Evolutionary conservation across 176 grass and related monocot species (phyloP).

Genomic region (Phoenix roebelenii): DNA sequence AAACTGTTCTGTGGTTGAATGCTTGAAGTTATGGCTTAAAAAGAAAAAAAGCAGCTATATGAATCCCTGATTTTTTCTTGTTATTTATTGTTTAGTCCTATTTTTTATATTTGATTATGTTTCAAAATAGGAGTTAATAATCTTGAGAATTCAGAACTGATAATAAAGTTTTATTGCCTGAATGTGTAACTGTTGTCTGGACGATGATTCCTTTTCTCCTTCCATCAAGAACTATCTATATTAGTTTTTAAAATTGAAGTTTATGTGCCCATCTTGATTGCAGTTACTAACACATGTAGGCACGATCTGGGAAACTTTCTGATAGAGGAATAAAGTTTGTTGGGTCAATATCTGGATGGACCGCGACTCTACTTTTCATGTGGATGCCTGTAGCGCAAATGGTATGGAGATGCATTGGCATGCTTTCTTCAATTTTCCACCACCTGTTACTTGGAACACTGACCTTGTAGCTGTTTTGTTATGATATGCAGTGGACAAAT

Average conservation of each 20-base stretch:
- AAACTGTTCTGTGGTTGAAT: no score
- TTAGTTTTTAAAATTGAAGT: conserved; percentile 21
- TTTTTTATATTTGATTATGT: no score
- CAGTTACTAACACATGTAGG: conserved; percentile 37
- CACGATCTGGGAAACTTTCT: conserved; percentile 73
- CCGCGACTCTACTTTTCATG: conserved; percentile 98
- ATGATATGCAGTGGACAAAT: conserved; percentile 81
- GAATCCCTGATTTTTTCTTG: no score
- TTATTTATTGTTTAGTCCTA: no score
- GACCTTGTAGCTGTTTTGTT: conserved; percentile 13
- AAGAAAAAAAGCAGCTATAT: no score
- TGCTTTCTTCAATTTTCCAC: no score
- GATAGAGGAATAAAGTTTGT: conserved; percentile 44
- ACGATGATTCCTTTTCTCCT: background rate
- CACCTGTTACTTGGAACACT: background rate
- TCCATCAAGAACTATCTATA: conserved; percentile 10
- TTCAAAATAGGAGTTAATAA: no score
- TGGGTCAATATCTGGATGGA: conserved; percentile 87
- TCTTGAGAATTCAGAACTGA: no score
- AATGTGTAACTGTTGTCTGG: no score
- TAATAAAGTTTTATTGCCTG: no score
- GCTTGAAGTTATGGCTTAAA: no score
- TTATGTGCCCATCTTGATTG: background rate
- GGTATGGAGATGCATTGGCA: conserved; percentile 34
- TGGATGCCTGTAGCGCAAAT: conserved; percentile 96